Evolutionary conservation across 2,329 filamentous ascomycete species (phyloP), one percentile per base, ranked within the genome.

Genomic region (Aspergillus fischeri): DNA sequence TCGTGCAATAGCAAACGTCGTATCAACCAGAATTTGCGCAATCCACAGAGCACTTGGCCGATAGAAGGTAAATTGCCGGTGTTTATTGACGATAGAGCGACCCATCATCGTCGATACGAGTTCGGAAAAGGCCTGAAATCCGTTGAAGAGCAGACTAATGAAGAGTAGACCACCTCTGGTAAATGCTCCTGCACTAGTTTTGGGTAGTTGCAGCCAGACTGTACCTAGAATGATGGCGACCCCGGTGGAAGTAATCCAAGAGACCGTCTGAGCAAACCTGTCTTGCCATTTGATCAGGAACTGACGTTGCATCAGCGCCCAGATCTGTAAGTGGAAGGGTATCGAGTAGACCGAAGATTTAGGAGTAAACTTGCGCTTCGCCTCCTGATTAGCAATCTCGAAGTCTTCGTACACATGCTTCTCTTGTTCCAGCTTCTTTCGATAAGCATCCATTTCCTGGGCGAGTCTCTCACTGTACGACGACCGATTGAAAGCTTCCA

Each of bases 281-380:
- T 96, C 91, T 72, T 95, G 90, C 78, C 91, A 87, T 77, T 94
- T 94, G 66, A 95, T 86, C 52, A 88, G 80, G 71, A 92, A 94
- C 71, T 95, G 91, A 4, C 91, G 85, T 72, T 91, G 88, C 82
- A 92, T 89, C 60, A 94, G 75, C 0, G 89, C 89, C 87, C 87
- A 92, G 24, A 94, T 81, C 70, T 96, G 92, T 1, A 90, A 78
- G 62, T 92, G 85, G 75, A 94, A 94, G 0, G 91, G 90, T 54
- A 92, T 88, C 1, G 86, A 87, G 75, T 96, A 96, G 35, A 93
- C 88, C 0, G 90, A 93, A 56, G 84, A 85, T 67, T 86, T 85
- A 0, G 81, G 77, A 0, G 90, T 88, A 7, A 86, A 83, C 54
- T 87, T 86, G 10, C 90, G 86, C 79, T 96, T 95, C 70, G 87